Base-by-base conservation (phyloP, 495 filamentous ascomycete species). In the Penicillium odoratum region DNA sequence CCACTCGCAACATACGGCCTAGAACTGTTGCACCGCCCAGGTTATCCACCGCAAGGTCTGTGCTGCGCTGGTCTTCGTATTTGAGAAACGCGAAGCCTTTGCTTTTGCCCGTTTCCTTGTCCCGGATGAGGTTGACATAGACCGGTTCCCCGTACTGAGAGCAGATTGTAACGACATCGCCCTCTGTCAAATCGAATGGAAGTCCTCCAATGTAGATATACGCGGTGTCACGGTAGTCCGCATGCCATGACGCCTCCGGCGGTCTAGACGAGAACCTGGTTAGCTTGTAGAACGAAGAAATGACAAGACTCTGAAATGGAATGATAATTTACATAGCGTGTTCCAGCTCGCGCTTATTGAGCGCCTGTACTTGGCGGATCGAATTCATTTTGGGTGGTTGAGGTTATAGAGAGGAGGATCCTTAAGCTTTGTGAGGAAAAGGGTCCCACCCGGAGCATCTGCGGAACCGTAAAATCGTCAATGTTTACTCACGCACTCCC, bases 11-110 rank as follows among this genome's bases (percentile, higher is more conserved):
- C 48, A 90, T 72, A 46, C 93, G 79, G 0, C 92, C 92, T 69
- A 91, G 79, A 16, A 98, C 87, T 29, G 83, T 87, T 26, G 92
- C 86, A 15, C 94, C 94, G 45, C 91, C 88, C 6, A 98, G 73
- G 69, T 98, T 98, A 73, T 98, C 94, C 3, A 98, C 94, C 2
- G 94, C 94, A 34, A 98, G 78, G 72, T 97, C 92, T 42, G 90
- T 93, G 69, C 92, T 96, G 57, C 95, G 85, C 81, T 98, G 94
- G 72, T 98, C 94, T 68, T 98, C 94, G 72, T 97, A 98, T 71
- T 98, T 98, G 51, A 98, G 81, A 78, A 92, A 99, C 2, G 87
- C 90, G 62, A 97, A 99, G 1, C 94, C 94, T 54, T 87, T 87
- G 60, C 89, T 93, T 70, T 96, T 96, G 29, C 94, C 95, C 0